These are phyloP conservation scores for Amphirosellinia nigrospora DNA, from an alignment of 495 filamentous ascomycete genomes.

Conservation along the genomic window DNA sequence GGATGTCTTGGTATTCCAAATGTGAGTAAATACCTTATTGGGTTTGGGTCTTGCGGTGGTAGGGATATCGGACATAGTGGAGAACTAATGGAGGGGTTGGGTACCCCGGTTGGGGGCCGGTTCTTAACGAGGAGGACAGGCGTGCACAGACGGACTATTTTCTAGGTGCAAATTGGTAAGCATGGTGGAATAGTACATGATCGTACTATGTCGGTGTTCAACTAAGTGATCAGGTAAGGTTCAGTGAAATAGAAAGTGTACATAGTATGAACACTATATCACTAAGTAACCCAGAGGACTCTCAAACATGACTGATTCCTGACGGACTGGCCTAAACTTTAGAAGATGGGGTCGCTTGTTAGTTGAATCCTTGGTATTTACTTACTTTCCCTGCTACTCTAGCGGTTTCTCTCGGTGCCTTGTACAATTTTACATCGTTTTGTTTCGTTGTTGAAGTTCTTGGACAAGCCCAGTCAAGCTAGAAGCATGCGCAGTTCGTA, in stretches of 20 bases:
- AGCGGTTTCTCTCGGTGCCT: neutral
- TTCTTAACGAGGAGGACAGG: neutral
- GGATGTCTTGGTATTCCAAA: conserved; percentile 19
- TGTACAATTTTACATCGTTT: neutral
- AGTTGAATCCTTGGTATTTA: too few species aligned
- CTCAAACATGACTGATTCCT: neutral
- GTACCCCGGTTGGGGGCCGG: neutral
- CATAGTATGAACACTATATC: too few species aligned
- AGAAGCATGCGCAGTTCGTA: neutral
- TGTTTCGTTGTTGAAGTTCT: neutral
- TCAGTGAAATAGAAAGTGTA: neutral
- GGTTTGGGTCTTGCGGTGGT: neutral
- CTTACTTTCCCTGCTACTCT: too few species aligned
- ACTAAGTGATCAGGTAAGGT: neutral
- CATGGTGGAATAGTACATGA: neutral
- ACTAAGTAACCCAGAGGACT: neutral
- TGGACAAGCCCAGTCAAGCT: neutral
- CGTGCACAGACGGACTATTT: neutral
- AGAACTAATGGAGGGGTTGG: neutral
- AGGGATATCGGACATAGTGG: neutral
- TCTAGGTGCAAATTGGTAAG: neutral
- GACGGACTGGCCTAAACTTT: neutral
- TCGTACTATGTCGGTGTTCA: neutral
- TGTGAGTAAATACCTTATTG: neutral
- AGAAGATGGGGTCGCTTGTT: neutral